Evolutionary conservation across 2,329 filamentous ascomycete genomes (phyloP), one percentile per base, ranked within the genome.

Genomic region (Fusarium mexicanum): DNA sequence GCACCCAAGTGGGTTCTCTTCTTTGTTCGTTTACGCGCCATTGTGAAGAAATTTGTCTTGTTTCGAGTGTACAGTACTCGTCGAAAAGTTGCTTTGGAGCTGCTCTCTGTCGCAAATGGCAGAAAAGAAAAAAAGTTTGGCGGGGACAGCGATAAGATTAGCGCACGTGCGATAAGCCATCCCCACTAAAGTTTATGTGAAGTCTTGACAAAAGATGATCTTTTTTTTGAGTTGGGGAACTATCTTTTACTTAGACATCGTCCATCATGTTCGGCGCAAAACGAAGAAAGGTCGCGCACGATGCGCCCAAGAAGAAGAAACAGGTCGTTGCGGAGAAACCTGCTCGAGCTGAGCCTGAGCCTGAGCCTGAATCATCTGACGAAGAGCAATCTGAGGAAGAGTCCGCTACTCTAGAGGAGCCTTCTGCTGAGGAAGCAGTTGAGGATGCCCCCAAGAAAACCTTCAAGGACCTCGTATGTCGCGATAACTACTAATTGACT

Each of bases 1-100:
- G 92, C 90, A 69, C 92, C 91, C 62, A 92, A 84, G 83, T 98
- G 95, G 69, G 95, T 98, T 82, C 94, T 91, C 89, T 96, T 97
- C 87, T 98, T 98, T 59, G 91, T 91, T 79, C 94, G 88, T 85
- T 89, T 89, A 82, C 92, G 92, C 41, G 94, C 94, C 95, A 97
- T 97, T 79, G 47, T 69, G 79, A 74, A 68, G 67, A 72, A 44
- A 41, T 71, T 55, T 60, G 18, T 33, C 47, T 68, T 38, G 57
- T 38, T 55, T 20, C 12, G 40, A 60, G 73, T 10, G 43, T 67
- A 35, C 14, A 35, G 33, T 35, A 40, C 2, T 69, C 66, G 43
- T 71, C 44, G 10, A 69, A 69, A 47, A 55, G 69, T 63, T 72
- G 65, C 58, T 61, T 24, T 10, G 40, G 55, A 55, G 37, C 51